Conservation (phyloP, 352 stramenopile genomes). For the Phytophthora idaei region DNA sequence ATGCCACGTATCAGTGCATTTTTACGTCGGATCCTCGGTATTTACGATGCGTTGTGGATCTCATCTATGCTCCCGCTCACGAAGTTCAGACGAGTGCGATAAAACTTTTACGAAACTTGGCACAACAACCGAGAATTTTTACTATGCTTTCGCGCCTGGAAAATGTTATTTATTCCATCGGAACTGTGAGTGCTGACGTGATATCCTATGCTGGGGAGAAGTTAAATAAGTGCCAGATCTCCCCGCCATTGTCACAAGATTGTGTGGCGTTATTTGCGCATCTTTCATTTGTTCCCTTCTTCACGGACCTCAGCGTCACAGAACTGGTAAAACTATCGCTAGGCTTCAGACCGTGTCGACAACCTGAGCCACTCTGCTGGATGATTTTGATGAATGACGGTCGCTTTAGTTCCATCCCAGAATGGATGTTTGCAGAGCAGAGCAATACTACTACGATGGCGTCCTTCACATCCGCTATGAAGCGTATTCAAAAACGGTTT, state of each 20-base stretch:
- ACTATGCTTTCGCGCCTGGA: conserved; percentile 21
- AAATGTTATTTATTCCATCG: conserved; percentile 5
- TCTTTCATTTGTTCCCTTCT: conserved; percentile 35
- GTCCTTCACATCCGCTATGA: conserved; percentile 5
- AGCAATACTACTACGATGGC: neutral
- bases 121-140: conserved; percentile 14
- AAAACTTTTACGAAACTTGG: conserved; percentile 26
- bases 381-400: conserved; percentile 11
- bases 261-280: conserved; percentile 27
- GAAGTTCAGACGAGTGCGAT: conserved; percentile 33
- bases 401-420: conserved; percentile 20
- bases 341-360: conserved; percentile 24
- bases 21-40: conserved; percentile 29
- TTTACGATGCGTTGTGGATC: conserved; percentile 29
- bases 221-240: conserved; percentile 9
- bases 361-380: conserved; percentile 4
- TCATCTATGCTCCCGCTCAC: conserved; percentile 29
- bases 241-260: conserved; percentile 20
- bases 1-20: conserved; percentile 15
- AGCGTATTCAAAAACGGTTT: conserved; percentile 21
- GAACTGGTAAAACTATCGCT: conserved; percentile 39
- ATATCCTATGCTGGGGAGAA: conserved; percentile 19
- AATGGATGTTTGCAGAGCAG: conserved; percentile 20
- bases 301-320: conserved; percentile 29
- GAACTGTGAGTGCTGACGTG: neutral